Base-by-base conservation (phyloP, 768 basidiomycete species). In the Holtermannia corniformis region DNA sequence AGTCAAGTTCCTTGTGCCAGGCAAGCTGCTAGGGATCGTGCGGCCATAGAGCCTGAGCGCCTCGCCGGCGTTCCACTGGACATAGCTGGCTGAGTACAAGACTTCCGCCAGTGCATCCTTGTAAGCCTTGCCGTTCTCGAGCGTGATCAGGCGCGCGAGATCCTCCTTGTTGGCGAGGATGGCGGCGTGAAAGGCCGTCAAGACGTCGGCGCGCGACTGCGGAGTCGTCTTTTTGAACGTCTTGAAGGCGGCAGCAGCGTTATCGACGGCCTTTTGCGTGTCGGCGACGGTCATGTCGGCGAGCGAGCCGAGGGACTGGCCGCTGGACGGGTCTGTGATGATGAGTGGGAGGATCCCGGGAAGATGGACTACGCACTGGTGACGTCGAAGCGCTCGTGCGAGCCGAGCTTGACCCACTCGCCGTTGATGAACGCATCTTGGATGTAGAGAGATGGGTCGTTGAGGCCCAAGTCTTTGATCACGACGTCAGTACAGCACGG, bases 61-160 rank as follows among this genome's bases (percentile, higher is more conserved):
- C 68, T 97, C 95, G 64, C 83, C 93, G 22, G 91, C 90, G 86
- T 60, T 63, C 55, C 56, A 62, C 47, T 54, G 52, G 56, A 65
- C 49, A 54, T 57, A 69, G 47, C 53, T 58, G 22, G 63, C 56
- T 56, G 50, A 59, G 63, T 99, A 99, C 0, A 75, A 64, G 60
- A 83, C 83, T 75, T 99, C 93, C 22, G 85, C 83, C 81, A 87
- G 85, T 28, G 81, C 86, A 60, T 96, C 91, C 0, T 76, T 75
- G 42, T 95, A 75, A 5, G 90, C 79, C 75, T 97, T 99, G 28
- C 95, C 95, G 65, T 99, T 99, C 76, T 99, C 95, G 55, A 84
- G 67, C 48, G 87, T 88, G 60, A 95, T 87, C 54, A 99, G 80
- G 42, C 85, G 80, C 2, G 82, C 81, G 32, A 99, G 76, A 69